These are phyloP conservation scores for Adansonia gregorii DNA, from an alignment of 441 rosid genomes.

Conservation along the genomic window DNA sequence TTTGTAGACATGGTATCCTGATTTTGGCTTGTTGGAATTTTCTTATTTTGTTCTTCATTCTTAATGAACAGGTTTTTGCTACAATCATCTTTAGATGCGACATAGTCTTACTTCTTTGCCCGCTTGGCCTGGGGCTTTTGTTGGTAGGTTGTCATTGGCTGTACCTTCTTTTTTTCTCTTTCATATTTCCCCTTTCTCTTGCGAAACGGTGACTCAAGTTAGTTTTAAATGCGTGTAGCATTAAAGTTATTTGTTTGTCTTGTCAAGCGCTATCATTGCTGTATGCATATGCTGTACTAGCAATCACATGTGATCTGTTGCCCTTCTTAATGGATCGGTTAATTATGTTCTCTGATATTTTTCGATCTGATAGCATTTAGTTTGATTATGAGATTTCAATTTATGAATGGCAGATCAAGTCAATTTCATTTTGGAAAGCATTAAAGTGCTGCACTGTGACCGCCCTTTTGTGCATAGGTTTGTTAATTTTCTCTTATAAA, in stretches of 20 bases:
- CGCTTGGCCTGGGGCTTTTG: conserved; percentile 76
- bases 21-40: conserved; percentile 28
- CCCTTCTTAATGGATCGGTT: not conserved
- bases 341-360: not conserved
- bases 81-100: conserved; percentile 85
- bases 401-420: conserved; percentile 64
- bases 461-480: conserved; percentile 69
- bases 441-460: conserved; percentile 63
- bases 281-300: not conserved
- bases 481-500: conserved; percentile 32
- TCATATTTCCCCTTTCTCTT: not conserved
- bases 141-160: conserved; percentile 59
- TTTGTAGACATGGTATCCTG: conserved; percentile 22
- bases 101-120: conserved; percentile 73
- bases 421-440: conserved; percentile 72
- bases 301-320: conserved; percentile 9
- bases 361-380: conserved; percentile 13
- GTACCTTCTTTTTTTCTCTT: conserved; percentile 3
- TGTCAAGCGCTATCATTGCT: not conserved
- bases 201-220: not conserved
- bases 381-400: conserved; percentile 34
- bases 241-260: not conserved
- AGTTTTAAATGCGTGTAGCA: conserved; percentile 12
- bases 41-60: conserved; percentile 27
- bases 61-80: conserved; percentile 64